These are phyloP conservation scores for Tuber indicum DNA, from an alignment of 495 filamentous ascomycete species.

Conservation along the genomic window DNA sequence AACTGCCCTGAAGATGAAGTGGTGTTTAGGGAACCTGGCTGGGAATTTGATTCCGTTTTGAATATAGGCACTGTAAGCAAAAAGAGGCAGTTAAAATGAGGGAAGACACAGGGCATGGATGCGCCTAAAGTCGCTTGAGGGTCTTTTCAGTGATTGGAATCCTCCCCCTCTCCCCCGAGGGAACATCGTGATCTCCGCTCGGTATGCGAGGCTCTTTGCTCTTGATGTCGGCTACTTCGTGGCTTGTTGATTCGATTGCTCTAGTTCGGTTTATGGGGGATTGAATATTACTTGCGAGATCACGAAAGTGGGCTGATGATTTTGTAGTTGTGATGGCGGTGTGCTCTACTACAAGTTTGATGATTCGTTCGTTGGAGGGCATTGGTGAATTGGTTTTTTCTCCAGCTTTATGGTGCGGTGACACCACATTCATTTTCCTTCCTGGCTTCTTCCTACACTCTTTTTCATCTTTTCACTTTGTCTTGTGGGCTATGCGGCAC, in stretches of 20 bases:
- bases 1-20: constrained; percentile 30
- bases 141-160: neutral
- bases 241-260: neutral
- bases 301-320: neutral
- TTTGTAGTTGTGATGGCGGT: neutral
- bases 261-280: neutral
- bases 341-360: neutral
- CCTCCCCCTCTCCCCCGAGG: neutral
- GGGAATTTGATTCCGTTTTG: constrained; percentile 11
- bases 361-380: neutral
- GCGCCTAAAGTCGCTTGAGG: neutral
- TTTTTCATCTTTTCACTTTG: neutral
- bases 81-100: constrained; percentile 20
- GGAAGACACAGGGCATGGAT: neutral
- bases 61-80: constrained; percentile 10
- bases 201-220: neutral
- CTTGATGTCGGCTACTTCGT: neutral
- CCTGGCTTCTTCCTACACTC: neutral
- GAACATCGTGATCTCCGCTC: neutral
- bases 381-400: neutral
- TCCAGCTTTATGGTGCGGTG: neutral
- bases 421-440: neutral
- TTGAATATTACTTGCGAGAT: neutral
- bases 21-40: constrained; percentile 12
- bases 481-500: neutral